Percentiles rank a stretch among this genome's conserved stretches.
Evolutionary conservation across 2,329 filamentous ascomycete genomes (phyloP).

Genomic region (Hymenoscyphus repandus): DNA sequence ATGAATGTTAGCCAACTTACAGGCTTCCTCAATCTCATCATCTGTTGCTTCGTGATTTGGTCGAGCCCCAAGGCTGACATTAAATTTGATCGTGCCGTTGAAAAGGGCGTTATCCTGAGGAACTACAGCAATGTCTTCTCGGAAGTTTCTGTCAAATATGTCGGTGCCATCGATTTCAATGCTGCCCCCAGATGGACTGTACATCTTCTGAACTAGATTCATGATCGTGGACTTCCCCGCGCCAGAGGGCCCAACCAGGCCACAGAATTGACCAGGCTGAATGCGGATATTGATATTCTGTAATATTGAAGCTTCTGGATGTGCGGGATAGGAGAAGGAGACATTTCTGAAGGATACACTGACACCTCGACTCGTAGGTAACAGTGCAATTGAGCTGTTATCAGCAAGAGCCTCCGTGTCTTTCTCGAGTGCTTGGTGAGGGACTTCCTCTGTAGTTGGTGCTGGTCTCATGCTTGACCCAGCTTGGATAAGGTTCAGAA

Average conservation of each 20-base stretch:
- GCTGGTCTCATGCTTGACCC: constrained; percentile 26
- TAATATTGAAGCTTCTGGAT: neutral
- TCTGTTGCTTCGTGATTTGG: constrained; percentile 48
- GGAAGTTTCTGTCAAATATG: constrained; percentile 32
- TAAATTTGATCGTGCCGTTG: constrained; percentile 50
- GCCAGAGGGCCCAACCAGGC: constrained; percentile 85
- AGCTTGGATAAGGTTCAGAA: constrained; percentile 46
- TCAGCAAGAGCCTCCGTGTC: constrained; percentile 31
- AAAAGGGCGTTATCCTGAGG: constrained; percentile 54
- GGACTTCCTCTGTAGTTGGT: too few relatives aligned
- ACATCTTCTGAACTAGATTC: constrained; percentile 80
- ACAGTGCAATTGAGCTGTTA: constrained; percentile 31
- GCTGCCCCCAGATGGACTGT: constrained; percentile 58
- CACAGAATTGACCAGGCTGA: constrained; percentile 75
- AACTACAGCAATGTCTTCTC: constrained; percentile 49
- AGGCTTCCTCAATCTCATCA: constrained; percentile 44
- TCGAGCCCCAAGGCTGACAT: constrained; percentile 48
- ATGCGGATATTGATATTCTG: constrained; percentile 58
- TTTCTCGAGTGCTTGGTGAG: too few relatives aligned
- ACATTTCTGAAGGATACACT: neutral
- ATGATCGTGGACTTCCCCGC: constrained; percentile 67
- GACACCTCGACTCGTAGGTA: constrained; percentile 28
- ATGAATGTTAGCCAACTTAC: constrained; percentile 44
- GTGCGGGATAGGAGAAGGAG: neutral
- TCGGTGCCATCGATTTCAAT: neutral